phyloP scores from a whole-genome alignment of 2,329 filamentous ascomycete species.

The Pseudocercospora cruenta region DNA sequence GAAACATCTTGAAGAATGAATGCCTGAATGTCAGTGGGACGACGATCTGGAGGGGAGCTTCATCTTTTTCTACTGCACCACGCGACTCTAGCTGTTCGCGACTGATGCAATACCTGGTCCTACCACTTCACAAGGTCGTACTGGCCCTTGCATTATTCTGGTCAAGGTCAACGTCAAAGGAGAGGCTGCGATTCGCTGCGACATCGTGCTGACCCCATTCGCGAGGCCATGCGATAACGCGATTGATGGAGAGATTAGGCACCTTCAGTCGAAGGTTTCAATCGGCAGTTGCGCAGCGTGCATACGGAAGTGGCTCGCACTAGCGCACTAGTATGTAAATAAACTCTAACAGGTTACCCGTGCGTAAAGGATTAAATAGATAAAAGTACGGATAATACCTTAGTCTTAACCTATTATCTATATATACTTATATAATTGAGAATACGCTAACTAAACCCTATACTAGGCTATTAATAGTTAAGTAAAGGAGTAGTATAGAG shows the following conservation, averaged over 20 bases:
- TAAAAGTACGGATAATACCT: no score
- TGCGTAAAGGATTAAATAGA: no score
- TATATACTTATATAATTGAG: no score
- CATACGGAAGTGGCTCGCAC: no score
- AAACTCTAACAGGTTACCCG: no score
- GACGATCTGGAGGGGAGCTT: not conserved
- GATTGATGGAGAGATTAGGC: not conserved
- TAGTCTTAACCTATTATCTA: no score
- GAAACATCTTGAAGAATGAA: not conserved
- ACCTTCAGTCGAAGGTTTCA: no score
- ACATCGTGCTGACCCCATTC: not conserved
- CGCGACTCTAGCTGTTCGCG: not conserved
- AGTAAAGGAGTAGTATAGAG: no score
- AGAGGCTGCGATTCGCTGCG: not conserved
- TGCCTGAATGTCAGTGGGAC: not conserved
- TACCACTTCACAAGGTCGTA: not conserved
- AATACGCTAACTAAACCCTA: no score
- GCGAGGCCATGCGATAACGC: not conserved
- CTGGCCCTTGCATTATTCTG: not conserved
- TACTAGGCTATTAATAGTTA: no score
- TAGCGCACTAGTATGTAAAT: no score
- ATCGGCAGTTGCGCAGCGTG: no score
- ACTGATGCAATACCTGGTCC: slow-evolving; percentile 1
- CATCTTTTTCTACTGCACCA: not conserved
- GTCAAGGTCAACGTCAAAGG: not conserved